These are phyloP conservation scores for Boechera retrofracta DNA, from an alignment of 345 rosid species.

Conservation along the genomic window DNA sequence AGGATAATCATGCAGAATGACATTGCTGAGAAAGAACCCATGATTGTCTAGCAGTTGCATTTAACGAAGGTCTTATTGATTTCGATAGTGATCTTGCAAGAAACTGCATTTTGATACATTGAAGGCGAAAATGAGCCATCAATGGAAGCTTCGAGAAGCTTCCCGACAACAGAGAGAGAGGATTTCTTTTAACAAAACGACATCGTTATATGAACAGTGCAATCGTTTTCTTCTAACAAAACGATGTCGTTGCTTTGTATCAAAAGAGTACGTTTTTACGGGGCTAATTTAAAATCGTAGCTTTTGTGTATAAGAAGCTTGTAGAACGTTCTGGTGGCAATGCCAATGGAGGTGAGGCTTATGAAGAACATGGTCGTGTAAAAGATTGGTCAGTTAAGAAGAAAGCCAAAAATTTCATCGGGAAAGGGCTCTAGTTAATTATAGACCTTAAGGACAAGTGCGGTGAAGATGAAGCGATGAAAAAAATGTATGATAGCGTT, in stretches of 20 bases:
- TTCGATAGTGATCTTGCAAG: constrained; percentile 36
- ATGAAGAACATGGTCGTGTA: no score
- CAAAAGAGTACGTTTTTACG: neutral
- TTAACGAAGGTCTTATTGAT: constrained; percentile 24
- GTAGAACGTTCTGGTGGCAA: no score
- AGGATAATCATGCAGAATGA: neutral
- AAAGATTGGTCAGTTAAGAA: no score
- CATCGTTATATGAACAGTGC: neutral
- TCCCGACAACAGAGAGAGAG: neutral
- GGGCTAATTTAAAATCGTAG: neutral
- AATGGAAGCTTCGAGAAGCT: neutral
- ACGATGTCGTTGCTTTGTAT: no score
- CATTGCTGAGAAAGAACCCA: constrained; percentile 35
- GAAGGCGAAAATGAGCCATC: no score
- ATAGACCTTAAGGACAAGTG: no score
- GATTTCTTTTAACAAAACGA: neutral
- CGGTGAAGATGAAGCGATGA: no score
- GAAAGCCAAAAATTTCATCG: no score
- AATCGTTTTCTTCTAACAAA: no score
- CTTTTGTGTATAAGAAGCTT: neutral
- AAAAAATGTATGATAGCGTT: no score
- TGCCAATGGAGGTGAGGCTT: no score
- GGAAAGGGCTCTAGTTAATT: no score
- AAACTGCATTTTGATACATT: constrained; percentile 30
- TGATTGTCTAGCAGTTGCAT: constrained; percentile 1